Conservation (phyloP, 495 filamentous ascomycete species). For the Arthonia radiata region DNA sequence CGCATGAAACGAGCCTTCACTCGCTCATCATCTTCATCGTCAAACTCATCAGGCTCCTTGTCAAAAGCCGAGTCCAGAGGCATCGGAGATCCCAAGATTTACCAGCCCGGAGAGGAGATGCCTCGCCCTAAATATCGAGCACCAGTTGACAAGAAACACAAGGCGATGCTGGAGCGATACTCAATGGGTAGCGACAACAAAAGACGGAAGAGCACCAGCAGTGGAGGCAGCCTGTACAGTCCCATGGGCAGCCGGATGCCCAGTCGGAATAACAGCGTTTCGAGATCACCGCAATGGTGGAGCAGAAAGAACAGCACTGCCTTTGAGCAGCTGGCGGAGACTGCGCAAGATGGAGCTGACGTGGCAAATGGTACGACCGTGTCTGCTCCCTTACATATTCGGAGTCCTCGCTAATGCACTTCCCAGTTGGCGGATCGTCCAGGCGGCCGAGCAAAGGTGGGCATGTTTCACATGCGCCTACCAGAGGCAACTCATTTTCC, state of each 20-base stretch:
- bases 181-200: conserved; percentile 13
- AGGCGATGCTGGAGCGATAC: conserved; percentile 15
- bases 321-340: too few relatives aligned
- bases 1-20: conserved; percentile 13
- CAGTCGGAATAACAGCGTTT: conserved; percentile 12
- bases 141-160: conserved; percentile 15
- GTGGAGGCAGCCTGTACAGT: conserved; percentile 13
- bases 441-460: too few relatives aligned
- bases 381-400: too few relatives aligned
- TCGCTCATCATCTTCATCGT: conserved; percentile 1
- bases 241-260: conserved; percentile 15
- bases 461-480: too few relatives aligned
- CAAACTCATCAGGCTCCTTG: conserved; percentile 1
- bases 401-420: too few relatives aligned
- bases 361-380: too few relatives aligned
- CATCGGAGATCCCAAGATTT: conserved; percentile 8
- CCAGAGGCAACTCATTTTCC: too few relatives aligned
- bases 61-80: conserved; percentile 3
- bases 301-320: too few relatives aligned
- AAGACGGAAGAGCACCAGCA: conserved; percentile 11
- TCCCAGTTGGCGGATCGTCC: too few relatives aligned
- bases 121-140: conserved; percentile 17
- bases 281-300: too few relatives aligned
- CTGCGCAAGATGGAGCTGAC: too few relatives aligned
- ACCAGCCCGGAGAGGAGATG: conserved; percentile 18